phyloP scores from a whole-genome alignment of 2,329 filamentous ascomycete species.

The Trichoderma brevicompactum region DNA sequence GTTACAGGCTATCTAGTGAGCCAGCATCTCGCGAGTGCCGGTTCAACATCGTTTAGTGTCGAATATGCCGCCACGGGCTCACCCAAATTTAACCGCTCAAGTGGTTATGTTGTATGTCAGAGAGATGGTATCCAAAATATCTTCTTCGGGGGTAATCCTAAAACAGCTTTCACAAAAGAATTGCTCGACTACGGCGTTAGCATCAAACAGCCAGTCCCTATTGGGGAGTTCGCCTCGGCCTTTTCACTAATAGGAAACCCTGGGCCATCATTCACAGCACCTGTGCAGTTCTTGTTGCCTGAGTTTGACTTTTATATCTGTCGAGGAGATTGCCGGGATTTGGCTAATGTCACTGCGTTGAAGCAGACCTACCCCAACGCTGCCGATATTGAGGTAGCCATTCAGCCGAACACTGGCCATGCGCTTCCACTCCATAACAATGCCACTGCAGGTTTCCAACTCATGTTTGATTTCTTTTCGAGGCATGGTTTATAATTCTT shows the following conservation, averaged over 20 bases:
- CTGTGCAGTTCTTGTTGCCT: conserved; percentile 20
- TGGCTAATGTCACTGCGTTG: conserved; percentile 12
- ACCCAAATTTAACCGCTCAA: conserved; percentile 12
- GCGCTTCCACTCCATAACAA: conserved; percentile 22
- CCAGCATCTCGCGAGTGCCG: conserved; percentile 1
- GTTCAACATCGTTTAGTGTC: conserved; percentile 23
- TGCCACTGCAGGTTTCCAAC: conserved; percentile 13
- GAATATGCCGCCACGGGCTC: conserved; percentile 21
- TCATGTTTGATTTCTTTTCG: conserved; percentile 24
- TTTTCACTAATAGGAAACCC: conserved; percentile 11
- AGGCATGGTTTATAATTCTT: background rate
- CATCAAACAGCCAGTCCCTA: conserved; percentile 21
- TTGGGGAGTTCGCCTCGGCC: conserved; percentile 24
- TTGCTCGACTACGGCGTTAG: conserved; percentile 21
- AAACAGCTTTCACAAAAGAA: conserved; percentile 14
- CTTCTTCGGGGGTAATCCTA: conserved; percentile 20
- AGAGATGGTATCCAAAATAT: conserved; percentile 23
- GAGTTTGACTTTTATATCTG: conserved; percentile 24
- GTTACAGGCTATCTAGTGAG: conserved; percentile 9
- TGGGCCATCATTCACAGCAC: conserved; percentile 1
- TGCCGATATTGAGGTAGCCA: conserved; percentile 5
- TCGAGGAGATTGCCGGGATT: conserved; percentile 7
- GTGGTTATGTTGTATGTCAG: conserved; percentile 23
- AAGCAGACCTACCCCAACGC: conserved; percentile 19
- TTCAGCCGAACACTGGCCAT: conserved; percentile 23